These are phyloP conservation scores for Blastocystis sp. DNA, from an alignment of 352 stramenopile species.

Conservation along the genomic window DNA sequence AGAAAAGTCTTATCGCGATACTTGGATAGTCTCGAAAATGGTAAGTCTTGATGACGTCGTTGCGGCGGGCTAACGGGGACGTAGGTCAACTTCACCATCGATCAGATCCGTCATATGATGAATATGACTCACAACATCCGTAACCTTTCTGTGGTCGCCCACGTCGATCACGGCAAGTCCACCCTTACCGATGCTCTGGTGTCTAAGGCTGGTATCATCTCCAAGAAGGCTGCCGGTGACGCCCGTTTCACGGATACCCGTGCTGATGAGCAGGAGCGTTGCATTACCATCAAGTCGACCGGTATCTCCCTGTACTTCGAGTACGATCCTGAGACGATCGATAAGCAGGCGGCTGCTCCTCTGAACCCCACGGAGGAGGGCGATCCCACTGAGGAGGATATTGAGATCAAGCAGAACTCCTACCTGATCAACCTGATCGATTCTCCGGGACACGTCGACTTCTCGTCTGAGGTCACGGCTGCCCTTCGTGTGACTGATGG, in stretches of 20 bases:
- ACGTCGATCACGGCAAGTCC: conserved; percentile 99
- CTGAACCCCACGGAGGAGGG: conserved; percentile 41
- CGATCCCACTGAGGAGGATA: conserved; percentile 68
- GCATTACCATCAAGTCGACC: conserved; percentile 99
- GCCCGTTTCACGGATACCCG: conserved; percentile 98
- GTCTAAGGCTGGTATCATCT: conserved; percentile 98
- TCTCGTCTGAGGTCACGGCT: conserved; percentile 96
- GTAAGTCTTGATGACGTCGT: background rate
- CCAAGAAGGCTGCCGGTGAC: conserved; percentile 93
- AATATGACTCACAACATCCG: conserved; percentile 99
- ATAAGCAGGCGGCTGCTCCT: conserved; percentile 69
- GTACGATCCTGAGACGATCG: conserved; percentile 83
- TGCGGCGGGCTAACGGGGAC: background rate
- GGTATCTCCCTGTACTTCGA: conserved; percentile 99
- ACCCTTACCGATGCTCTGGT: conserved; percentile 96
- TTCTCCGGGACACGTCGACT: conserved; percentile 99
- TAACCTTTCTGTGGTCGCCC: conserved; percentile 99
- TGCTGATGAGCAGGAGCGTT: conserved; percentile 95
- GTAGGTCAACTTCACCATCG: conserved; percentile 97
- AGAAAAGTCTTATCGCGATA: conserved; percentile 4
- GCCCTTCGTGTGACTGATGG: conserved; percentile 97
- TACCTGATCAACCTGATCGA: conserved; percentile 99
- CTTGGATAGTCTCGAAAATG: conserved; percentile 16
- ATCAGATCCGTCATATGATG: conserved; percentile 90
- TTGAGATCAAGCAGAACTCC: conserved; percentile 91